Conservation (phyloP, 2,329 filamentous ascomycete species). For the Venturia pyrina region DNA sequence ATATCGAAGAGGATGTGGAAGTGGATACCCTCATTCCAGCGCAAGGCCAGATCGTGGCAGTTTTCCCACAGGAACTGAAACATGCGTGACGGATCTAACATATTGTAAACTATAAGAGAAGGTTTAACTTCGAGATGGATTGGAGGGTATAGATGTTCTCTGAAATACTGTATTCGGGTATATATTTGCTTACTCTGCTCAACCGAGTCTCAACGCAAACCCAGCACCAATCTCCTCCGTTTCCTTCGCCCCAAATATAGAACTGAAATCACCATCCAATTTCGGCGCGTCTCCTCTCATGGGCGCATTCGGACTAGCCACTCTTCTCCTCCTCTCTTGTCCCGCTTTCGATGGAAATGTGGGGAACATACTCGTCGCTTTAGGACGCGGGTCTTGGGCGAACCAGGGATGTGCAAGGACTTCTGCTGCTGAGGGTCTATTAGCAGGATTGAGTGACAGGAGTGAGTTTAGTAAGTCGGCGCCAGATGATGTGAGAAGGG, state of each 20-base stretch:
- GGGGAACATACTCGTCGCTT: slow-evolving; percentile 85
- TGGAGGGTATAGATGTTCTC: too few species aligned
- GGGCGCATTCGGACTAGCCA: slow-evolving; percentile 74
- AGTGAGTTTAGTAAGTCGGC: slow-evolving; percentile 58
- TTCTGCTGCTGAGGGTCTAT: slow-evolving; percentile 59
- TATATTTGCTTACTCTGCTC: neutral
- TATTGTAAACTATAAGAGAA: too few species aligned
- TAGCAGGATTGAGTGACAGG: slow-evolving; percentile 63
- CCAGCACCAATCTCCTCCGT: slow-evolving; percentile 39
- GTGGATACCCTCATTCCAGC: too few species aligned
- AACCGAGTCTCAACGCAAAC: slow-evolving; percentile 22
- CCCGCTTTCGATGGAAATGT: slow-evolving; percentile 95
- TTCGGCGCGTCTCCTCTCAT: slow-evolving; percentile 58
- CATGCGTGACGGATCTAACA: too few species aligned
- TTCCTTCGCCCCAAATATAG: slow-evolving; percentile 39
- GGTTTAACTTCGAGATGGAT: too few species aligned
- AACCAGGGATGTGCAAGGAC: slow-evolving; percentile 80
- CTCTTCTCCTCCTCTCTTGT: slow-evolving; percentile 67
- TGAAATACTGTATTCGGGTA: neutral
- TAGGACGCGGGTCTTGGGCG: slow-evolving; percentile 76
- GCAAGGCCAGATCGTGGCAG: too few species aligned
- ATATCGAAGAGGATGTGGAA: too few species aligned
- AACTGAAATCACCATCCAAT: slow-evolving; percentile 38
- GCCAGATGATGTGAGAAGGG: slow-evolving; percentile 68
- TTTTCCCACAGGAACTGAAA: too few species aligned